Base-by-base conservation (phyloP, 176 grass and related monocot genomes). In the Areca catechu region DNA sequence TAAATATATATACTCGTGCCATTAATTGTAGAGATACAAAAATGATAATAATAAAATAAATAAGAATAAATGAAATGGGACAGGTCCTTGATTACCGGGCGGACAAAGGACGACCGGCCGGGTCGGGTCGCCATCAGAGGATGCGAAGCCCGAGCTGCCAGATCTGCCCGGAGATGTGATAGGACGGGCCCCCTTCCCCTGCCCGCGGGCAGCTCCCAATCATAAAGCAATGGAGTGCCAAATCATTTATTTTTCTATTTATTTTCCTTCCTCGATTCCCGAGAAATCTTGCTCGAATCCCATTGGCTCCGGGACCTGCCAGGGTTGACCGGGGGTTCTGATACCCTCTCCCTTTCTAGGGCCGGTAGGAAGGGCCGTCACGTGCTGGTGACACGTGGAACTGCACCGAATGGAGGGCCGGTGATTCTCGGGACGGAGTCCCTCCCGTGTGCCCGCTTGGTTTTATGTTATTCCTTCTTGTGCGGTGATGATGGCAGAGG, bases 11-110 rank as follows among this genome's bases (percentile, higher is more conserved):
- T 34, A 1, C 1, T 7, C 9, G 0, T 34, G 7, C 5, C 30
- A 34, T 34, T 34, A 9, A 30, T 7, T 30, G 28, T 7, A 30
- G 5, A 7, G 28, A 34, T 34, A 25, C 3, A 34, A 34, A 34
- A 34, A 34, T 34, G n/a, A 34, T 34, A 43, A 43, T 30, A 30
- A 30, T 3, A 3, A 29, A 43, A 37, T 37, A 43, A 14, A 12
- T 3, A 43, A 43, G n/a, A n/a, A 43, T 43, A 43, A 43, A 12
- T 12, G 34, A 43, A 43, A 43, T 12, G 23, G 47, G 30, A 67
- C 57, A 63, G 58, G 53, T 60, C 80, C 85, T 80, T 84, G 80
- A 84, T 84, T 84, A 74, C 80, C 85, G 77, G 69, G 80, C 80
- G 80, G 59, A 69, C 34, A 43, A 43, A 43, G 34, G 34, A 43